Percentiles rank a stretch among this genome's conserved stretches.
These are phyloP conservation scores for Blastocystis hominis DNA, from an alignment of 352 stramenopile species.

Conservation along the genomic window DNA sequence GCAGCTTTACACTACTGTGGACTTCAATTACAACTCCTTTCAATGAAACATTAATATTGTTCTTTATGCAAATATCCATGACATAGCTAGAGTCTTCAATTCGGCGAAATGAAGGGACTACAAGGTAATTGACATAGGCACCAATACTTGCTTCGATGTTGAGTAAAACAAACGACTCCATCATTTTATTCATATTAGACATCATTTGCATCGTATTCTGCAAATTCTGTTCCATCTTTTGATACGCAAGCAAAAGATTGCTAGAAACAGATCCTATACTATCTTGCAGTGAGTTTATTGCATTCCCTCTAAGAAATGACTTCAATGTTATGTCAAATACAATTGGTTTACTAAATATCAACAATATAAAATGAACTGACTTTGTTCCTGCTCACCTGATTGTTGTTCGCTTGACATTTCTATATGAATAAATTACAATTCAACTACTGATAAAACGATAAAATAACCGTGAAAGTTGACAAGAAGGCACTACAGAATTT, in stretches of 20 bases:
- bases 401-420: neutral
- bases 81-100: neutral
- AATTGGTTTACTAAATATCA: slow-evolving; percentile 5
- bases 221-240: slow-evolving; percentile 13
- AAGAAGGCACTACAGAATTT: no score
- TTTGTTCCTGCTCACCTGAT: neutral
- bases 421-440: no score
- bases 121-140: neutral
- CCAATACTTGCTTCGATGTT: neutral
- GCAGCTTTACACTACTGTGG: neutral
- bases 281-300: neutral
- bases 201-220: neutral
- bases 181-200: slow-evolving; percentile 41
- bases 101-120: neutral
- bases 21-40: neutral
- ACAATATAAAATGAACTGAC: neutral
- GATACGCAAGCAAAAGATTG: neutral
- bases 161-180: slow-evolving; percentile 12
- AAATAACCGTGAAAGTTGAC: no score
- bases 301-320: neutral
- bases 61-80: neutral
- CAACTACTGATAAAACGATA: no score
- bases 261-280: neutral
- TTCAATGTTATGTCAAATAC: neutral
- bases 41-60: neutral